Evolutionary conservation across 2,329 filamentous ascomycete species (phyloP), one percentile per base, ranked within the genome.

Genomic region (Phaeomoniella chlamydospora): DNA sequence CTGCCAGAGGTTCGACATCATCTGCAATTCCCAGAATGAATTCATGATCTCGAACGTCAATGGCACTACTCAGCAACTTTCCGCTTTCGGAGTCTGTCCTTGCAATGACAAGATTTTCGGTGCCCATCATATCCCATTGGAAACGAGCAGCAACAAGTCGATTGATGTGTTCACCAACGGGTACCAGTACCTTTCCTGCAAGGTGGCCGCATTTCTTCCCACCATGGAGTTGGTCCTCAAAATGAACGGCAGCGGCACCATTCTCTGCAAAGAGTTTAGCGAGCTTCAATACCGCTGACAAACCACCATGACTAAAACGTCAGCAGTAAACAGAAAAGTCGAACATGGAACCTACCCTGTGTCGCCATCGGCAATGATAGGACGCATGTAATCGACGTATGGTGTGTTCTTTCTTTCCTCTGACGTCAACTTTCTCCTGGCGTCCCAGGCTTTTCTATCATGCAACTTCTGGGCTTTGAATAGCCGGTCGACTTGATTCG

Each of bases 201-300:
- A 96, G 65, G 61, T 98, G 90, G 12, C 90, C 90, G 53, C 90
- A 98, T 62, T 96, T 98, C 68, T 98, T 98, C 41, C 90, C 90
- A 31, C 90, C 90, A 54, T 96, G 90, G 33, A 96, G 72, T 61
- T 98, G 90, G 53, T 98, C 90, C 59, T 98, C 90, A 43, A 98
- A 94, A 58, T 98, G 90, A 2, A 98, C 90, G 5, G 81, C 90
- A 0, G 90, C 90, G 1, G 90, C 90, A 36, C 90, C 90, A 48
- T 93, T 93, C 62, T 98, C 90, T 13, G 90, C 90, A 49, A 98
- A 98, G 5, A 96, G 74, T 64, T 96, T 98, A 29, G 90, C 87
- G 14, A 98, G 72, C 66, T 98, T 98, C 45, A 96, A 69, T 2
- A 98, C 88, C 1, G 90, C 83, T 1, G 85, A 87, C 26, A 96